Evolutionary conservation across 306 rosid genomes (phyloP).

Genomic region (Oemleria cerasiformis): DNA sequence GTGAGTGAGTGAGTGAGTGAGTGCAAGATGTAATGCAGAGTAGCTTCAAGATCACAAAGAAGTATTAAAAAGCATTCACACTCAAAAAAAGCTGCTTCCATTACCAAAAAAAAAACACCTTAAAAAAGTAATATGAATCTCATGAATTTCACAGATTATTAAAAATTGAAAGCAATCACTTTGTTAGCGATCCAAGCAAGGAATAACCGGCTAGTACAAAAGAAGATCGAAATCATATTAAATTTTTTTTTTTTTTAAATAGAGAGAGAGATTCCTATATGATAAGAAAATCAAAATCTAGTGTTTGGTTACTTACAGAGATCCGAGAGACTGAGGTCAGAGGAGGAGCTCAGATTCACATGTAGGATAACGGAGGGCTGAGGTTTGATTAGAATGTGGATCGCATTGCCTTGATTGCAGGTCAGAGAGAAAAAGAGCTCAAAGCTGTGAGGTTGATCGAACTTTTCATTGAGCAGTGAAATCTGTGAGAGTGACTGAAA

Average conservation of each 20-base stretch:
- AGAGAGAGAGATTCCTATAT: conserved; percentile 8
- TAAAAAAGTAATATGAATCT: conserved; percentile 5
- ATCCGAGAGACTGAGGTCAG: conserved; percentile 13
- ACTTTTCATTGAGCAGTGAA: conserved; percentile 8
- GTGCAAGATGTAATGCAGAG: conserved; percentile 11
- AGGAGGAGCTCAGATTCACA: conserved; percentile 27
- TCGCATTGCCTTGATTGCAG: conserved; percentile 34
- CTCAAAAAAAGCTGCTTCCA: background rate
- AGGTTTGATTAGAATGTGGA: conserved; percentile 18
- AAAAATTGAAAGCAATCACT: conserved; percentile 30
- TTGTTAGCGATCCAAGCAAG: conserved; percentile 47
- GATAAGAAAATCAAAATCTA: conserved; percentile 12
- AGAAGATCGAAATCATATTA: conserved; percentile 5
- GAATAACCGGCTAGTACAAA: conserved; percentile 35
- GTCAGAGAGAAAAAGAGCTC: conserved; percentile 30
- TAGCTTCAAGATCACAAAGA: conserved; percentile 21
- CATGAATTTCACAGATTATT: conserved; percentile 12
- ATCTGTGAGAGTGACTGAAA: conserved; percentile 16
- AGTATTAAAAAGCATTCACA: conserved; percentile 1
- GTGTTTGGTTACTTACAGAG: conserved; percentile 25
- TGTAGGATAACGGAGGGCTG: background rate
- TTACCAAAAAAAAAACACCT: background rate
- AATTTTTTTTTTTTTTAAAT: too few species aligned
- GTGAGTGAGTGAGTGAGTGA: conserved; percentile 5
- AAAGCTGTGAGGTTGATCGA: conserved; percentile 10